Evolutionary conservation across 2,329 filamentous ascomycete genomes (phyloP), one percentile per base, ranked within the genome.

Genomic region (Ceratocystis variospora): DNA sequence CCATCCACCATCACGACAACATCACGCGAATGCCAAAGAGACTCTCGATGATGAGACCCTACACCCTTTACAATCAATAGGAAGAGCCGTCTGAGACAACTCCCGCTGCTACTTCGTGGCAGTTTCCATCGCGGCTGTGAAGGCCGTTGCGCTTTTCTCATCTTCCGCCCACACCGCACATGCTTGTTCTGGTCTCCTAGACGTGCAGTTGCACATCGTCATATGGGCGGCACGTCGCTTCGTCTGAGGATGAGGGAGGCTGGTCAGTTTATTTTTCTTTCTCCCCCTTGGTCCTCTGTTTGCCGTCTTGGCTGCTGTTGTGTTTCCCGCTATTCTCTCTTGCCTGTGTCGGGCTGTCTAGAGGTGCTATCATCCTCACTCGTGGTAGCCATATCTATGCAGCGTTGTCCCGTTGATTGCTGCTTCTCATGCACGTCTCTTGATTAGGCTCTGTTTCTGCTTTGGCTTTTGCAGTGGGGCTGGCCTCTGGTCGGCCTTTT

Each of bases 71-170:
- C 64, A 65, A 68, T 67, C 67, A 70, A 70, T 74, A 76, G 75
- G 75, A 77, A 77, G 75, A 77, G 75, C 75, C 75, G 75, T 77
- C 74, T 77, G 75, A 77, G 74, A 73, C 73, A 50, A 62, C 66
- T 63, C 62, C 66, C 66, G 22, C 59, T 61, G 63, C 31, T 59
- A 61, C 70, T 69, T 69, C 70, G 37, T 41, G 68, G 68, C 69
- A 65, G 64, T 65, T 65, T 65, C 69, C 67, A 67, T 66, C 37
- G 55, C 67, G 70, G 67, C 70, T 69, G 66, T 68, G 68, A 45
- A 48, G 62, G 67, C 61, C 61, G 65, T 61, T 28, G 66, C 61
- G 48, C 61, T 66, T 66, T 65, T 68, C 61, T 57, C 57, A 61
- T 63, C 55, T 67, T 63, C 66, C 62, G 68, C 63, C 28, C 46